phyloP scores from a whole-genome alignment of 805 yeast genomes.

The Ogataea ganodermae region DNA sequence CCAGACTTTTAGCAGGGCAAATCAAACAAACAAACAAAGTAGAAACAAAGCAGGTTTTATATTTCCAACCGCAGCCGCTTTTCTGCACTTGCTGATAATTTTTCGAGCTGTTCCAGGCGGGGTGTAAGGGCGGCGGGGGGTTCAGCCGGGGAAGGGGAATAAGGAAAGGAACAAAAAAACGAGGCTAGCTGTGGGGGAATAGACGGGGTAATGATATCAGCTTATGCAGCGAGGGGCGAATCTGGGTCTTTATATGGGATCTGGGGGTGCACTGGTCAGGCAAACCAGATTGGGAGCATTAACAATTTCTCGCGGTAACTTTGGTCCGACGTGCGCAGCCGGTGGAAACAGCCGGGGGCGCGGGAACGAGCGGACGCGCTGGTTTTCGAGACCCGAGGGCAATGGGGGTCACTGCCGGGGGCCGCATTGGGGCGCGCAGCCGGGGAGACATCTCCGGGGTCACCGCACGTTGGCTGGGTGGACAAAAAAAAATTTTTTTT shows the following conservation, averaged over 20 bases:
- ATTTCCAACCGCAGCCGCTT: slow-evolving; percentile 6
- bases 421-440: not conserved
- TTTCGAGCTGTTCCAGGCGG: not conserved
- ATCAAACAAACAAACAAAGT: not conserved
- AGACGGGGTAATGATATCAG: not conserved
- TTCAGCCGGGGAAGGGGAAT: not conserved
- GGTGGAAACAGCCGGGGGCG: no score
- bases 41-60: not conserved
- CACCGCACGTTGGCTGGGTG: no score
- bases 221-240: not conserved
- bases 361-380: no score
- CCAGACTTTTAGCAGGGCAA: not conserved
- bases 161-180: not conserved
- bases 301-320: slow-evolving; percentile 7
- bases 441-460: no score
- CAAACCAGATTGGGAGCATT: not conserved
- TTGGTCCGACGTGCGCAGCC: slow-evolving; percentile 4
- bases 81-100: slow-evolving; percentile 1
- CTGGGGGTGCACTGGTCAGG: not conserved
- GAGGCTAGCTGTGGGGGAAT: not conserved
- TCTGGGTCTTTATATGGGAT: not conserved
- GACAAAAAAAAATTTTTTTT: not conserved
- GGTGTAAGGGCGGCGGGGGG: slow-evolving; percentile 9
- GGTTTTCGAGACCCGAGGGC: no score
- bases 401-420: not conserved